These are phyloP conservation scores for Podosphaera fusca DNA, from an alignment of 2,329 filamentous ascomycete species.

Conservation along the genomic window DNA sequence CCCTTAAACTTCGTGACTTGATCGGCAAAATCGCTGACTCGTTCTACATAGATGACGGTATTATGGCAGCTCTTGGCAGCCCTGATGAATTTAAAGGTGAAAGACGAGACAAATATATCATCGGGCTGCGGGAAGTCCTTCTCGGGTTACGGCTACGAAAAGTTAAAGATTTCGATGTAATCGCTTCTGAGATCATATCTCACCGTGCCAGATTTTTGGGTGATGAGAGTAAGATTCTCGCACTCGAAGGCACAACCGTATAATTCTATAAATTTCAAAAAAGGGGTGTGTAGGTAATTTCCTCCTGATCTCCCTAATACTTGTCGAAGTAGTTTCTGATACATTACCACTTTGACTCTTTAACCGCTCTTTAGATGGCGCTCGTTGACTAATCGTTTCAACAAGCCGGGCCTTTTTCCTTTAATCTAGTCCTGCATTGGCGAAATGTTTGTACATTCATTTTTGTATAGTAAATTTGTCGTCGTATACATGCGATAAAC, in stretches of 20 bases:
- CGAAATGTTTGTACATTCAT: neutral
- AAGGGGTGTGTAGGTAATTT: neutral
- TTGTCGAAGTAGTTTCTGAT: neutral
- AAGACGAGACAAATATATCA: conserved; percentile 35
- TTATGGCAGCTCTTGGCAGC: conserved; percentile 48
- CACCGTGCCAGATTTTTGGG: conserved; percentile 41
- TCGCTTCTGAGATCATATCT: conserved; percentile 42
- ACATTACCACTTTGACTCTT: neutral
- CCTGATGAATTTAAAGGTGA: conserved; percentile 39
- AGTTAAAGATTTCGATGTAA: conserved; percentile 40
- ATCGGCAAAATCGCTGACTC: conserved; percentile 15
- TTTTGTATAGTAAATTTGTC: neutral
- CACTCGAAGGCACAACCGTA: conserved; percentile 22
- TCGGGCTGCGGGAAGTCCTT: conserved; percentile 37
- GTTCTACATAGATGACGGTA: conserved; percentile 37
- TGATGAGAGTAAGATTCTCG: conserved; percentile 39
- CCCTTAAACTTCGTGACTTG: neutral
- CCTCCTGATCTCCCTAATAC: neutral
- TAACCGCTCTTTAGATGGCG: neutral
- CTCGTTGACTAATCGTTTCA: neutral
- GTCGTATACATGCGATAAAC: neutral
- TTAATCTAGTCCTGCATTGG: neutral
- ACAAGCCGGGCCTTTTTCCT: neutral
- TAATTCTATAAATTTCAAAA: conserved; percentile 3
- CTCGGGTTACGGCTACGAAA: conserved; percentile 33